A percentile compares a stretch with the other conserved stretches of the same genome.
phyloP scores from a whole-genome alignment of 441 rosid species.

The Eutrema salsugineum region DNA sequence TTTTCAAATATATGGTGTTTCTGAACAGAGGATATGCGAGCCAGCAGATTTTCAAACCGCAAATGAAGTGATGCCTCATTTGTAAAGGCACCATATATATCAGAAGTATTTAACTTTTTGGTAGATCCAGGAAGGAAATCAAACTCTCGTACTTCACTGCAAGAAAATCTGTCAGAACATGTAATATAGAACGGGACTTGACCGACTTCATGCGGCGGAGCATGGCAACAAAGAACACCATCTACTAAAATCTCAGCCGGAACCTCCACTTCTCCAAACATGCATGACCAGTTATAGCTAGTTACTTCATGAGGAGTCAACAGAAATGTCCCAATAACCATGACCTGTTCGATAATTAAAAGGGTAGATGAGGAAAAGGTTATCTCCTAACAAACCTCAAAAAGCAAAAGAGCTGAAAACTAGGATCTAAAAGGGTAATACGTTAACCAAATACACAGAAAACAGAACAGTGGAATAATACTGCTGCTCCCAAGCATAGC shows the following conservation, averaged over 20 bases:
- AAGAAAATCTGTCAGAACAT: conserved; percentile 80
- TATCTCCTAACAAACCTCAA: not conserved
- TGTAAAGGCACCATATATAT: conserved; percentile 33
- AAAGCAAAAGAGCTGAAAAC: not conserved
- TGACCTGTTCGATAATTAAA: conserved; percentile 46
- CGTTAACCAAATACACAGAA: not conserved
- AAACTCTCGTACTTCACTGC: conserved; percentile 90
- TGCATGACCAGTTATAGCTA: conserved; percentile 74
- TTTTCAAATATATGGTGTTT: conserved; percentile 29
- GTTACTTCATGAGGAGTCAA: conserved; percentile 49
- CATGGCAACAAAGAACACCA: conserved; percentile 68
- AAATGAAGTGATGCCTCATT: conserved; percentile 43
- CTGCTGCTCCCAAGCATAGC: not conserved
- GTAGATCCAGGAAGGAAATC: conserved; percentile 48
- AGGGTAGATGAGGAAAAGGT: not conserved
- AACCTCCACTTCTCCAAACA: conserved; percentile 94
- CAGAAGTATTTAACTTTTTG: conserved; percentile 38
- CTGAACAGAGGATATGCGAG: conserved; percentile 34
- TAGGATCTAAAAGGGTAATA: not conserved
- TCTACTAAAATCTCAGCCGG: conserved; percentile 74
- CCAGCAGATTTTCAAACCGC: conserved; percentile 51
- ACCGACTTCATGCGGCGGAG: conserved; percentile 59
- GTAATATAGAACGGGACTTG: conserved; percentile 81
- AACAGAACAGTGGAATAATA: not conserved
- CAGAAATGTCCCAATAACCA: conserved; percentile 68